phyloP scores from a whole-genome alignment of 1,284 basidiomycete genomes.

The Tylopilus orsonianus region DNA sequence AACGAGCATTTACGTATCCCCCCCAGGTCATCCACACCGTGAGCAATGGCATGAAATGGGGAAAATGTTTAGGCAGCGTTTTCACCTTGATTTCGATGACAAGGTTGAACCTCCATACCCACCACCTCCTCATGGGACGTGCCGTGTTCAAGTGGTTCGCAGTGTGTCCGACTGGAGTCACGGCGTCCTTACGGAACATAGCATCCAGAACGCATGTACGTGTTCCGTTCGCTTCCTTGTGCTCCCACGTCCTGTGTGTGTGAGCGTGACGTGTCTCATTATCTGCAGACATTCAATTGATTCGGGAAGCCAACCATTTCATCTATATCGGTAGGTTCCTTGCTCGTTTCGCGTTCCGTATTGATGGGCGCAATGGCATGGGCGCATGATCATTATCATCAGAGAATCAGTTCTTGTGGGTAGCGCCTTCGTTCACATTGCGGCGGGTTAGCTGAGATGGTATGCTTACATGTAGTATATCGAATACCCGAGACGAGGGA shows the following conservation, averaged over 20 bases:
- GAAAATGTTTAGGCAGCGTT: constrained; percentile 61
- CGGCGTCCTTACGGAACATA: constrained; percentile 81
- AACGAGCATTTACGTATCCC: constrained; percentile 5
- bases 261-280: neutral
- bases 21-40: constrained; percentile 66
- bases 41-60: constrained; percentile 62
- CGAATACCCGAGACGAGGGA: constrained; percentile 63
- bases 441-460: constrained; percentile 13
- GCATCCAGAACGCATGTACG: constrained; percentile 85
- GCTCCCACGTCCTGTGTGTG: constrained; percentile 7
- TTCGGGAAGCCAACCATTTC: constrained; percentile 80
- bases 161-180: constrained; percentile 92
- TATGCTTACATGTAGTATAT: constrained; percentile 60
- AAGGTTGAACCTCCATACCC: constrained; percentile 41
- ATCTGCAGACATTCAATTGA: constrained; percentile 71
- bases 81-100: constrained; percentile 38
- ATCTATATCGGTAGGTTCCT: constrained; percentile 78
- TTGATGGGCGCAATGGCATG: constrained; percentile 6
- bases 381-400: constrained; percentile 6
- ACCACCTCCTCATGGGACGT: constrained; percentile 46
- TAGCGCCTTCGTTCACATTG: constrained; percentile 11
- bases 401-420: constrained; percentile 96
- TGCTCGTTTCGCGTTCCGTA: neutral
- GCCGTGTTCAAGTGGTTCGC: constrained; percentile 75
- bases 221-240: constrained; percentile 19